Conservation (phyloP, 352 stramenopile species). For the Globisporangium solare region DNA sequence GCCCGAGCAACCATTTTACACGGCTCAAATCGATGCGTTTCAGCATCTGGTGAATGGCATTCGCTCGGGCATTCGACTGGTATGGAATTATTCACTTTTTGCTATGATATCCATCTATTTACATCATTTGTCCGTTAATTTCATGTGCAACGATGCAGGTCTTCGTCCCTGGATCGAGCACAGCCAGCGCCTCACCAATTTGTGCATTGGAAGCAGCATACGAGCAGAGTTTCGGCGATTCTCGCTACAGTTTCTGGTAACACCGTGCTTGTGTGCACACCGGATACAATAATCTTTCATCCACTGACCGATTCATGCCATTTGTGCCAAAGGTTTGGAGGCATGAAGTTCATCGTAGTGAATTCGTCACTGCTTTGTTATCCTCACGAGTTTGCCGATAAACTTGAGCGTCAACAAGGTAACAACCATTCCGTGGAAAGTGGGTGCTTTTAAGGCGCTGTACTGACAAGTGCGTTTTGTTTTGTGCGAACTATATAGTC, state of each 20-base stretch:
- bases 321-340: conserved; percentile 41
- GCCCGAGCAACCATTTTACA: conserved; percentile 32
- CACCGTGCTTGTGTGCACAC: not conserved
- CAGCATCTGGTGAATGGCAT: conserved; percentile 66
- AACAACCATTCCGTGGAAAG: not conserved
- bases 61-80: conserved; percentile 45
- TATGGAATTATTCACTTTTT: conserved; percentile 16
- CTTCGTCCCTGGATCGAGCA: conserved; percentile 37
- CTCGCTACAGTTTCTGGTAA: conserved; percentile 76
- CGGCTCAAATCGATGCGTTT: conserved; percentile 42
- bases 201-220: conserved; percentile 25
- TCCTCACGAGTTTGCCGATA: conserved; percentile 19
- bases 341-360: conserved; percentile 74
- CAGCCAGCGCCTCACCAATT: conserved; percentile 8
- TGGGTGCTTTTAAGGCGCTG: not conserved
- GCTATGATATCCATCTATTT: not conserved
- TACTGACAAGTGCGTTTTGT: too few relatives aligned
- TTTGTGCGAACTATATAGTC: conserved; percentile 21
- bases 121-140: too few relatives aligned
- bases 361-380: conserved; percentile 48
- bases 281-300: not conserved
- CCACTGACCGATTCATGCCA: not conserved
- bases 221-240: conserved; percentile 51
- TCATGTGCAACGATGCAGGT: conserved; percentile 24
- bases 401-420: conserved; percentile 57